Conservation (phyloP, 2,329 filamentous ascomycete genomes). For the Pseudohalonectria lignicola region DNA sequence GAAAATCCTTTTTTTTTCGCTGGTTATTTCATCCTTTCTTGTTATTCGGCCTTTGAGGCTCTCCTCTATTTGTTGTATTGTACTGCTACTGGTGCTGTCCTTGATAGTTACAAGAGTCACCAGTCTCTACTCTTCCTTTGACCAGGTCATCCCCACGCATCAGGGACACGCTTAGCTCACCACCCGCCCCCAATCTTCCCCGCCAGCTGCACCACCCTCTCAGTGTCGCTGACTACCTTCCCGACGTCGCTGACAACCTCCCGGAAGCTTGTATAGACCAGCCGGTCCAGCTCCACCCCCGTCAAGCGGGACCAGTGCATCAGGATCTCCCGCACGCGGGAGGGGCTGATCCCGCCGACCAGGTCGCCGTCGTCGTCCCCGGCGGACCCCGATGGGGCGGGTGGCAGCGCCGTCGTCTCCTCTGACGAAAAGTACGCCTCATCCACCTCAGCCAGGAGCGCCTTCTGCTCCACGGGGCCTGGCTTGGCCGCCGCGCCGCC, state of each 20-base stretch:
- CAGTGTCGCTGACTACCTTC: conserved; percentile 61
- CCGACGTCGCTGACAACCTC: conserved; percentile 93
- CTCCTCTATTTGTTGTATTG: no score
- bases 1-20: no score
- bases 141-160: no score
- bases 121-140: no score
- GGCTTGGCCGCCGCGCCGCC: conserved; percentile 47
- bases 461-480: conserved; percentile 71
- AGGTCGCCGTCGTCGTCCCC: conserved; percentile 11
- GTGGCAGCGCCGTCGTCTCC: conserved; percentile 29
- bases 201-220: conserved; percentile 78
- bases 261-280: conserved; percentile 80
- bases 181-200: conserved; percentile 89
- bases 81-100: no score
- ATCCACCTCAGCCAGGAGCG: conserved; percentile 72
- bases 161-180: no score
- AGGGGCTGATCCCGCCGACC: conserved; percentile 55
- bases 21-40: no score
- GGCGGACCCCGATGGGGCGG: no score
- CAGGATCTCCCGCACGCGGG: conserved; percentile 56
- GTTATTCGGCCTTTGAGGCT: no score
- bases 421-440: conserved; percentile 82
- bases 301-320: conserved; percentile 67
- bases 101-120: no score
- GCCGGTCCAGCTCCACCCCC: conserved; percentile 55